Percentiles rank a stretch among this genome's conserved stretches.
These are phyloP conservation scores for Zea mays DNA, from an alignment of 176 grass and related monocot species.

Conservation along the genomic window Zm-B73-REFERENCE-NAM-5.0 NC_050096.1:211100501-211101000, in stretches of 20 bases:
- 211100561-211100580: neutral
- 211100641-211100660: neutral
- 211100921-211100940: neutral
- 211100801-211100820: rapidly evolving
- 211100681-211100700: neutral
- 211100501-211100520: neutral
- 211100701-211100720: neutral
- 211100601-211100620: neutral
- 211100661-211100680: neutral
- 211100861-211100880: neutral
- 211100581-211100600: conserved; percentile 4
- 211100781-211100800: neutral
- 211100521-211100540: neutral
- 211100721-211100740: conserved; percentile 6
- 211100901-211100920: neutral
- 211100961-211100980: neutral
- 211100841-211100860: neutral
- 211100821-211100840: neutral
- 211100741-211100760: conserved; percentile 28
- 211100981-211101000: neutral
- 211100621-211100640: neutral
- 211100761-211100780: neutral
- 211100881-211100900: neutral
- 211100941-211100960: neutral
- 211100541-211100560: neutral